Evolutionary conservation across 2,329 filamentous ascomycete species (phyloP), one percentile per base, ranked within the genome.

Genomic region (Aspergillus glaucus): DNA sequence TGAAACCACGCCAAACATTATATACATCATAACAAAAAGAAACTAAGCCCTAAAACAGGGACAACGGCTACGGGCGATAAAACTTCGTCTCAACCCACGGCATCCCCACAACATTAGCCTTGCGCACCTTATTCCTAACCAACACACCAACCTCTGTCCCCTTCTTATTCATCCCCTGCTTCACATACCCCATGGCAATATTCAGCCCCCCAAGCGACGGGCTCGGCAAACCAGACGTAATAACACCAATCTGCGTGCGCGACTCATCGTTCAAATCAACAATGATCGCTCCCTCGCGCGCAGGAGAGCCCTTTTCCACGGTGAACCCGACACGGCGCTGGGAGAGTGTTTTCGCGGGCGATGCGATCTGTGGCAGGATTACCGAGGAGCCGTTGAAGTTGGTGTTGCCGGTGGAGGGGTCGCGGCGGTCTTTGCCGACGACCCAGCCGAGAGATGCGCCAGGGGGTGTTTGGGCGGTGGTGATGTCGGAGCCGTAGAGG

Each of bases 401-500:
- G 10, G 85, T 84, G 26, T 30, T 30, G 9, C 26, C 37, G 6
- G 67, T 66, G 2, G 60, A 55, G 4, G 66, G 57, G 47, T 79
- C 73, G 47, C 85, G 85, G 15, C 92, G 82, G 48, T 85, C 81
- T 64, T 89, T 90, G 55, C 87, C 85, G 51, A 98, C 84, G 62
- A 96, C 81, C 92, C 93, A 98, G 51, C 76, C 76, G 0, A 88
- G 71, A 1, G 75, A 77, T 1, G 79, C 85, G 63, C 83, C 80
- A 4, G 86, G 82, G 1, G 85, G 85, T 1, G 85, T 87, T 9
- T 80, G 86, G 0, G 75, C 75, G 50, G 95, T 92, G 66, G 94
- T 84, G 34, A 98, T 80, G 68, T 98, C 93, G 72, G 97, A 89
- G n/a, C 93, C 93, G 73, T 98, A 98, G n/a, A 98, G 79, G 70